Conservation (phyloP, 2,329 filamentous ascomycete genomes). For the Colletotrichum paranaense region DNA sequence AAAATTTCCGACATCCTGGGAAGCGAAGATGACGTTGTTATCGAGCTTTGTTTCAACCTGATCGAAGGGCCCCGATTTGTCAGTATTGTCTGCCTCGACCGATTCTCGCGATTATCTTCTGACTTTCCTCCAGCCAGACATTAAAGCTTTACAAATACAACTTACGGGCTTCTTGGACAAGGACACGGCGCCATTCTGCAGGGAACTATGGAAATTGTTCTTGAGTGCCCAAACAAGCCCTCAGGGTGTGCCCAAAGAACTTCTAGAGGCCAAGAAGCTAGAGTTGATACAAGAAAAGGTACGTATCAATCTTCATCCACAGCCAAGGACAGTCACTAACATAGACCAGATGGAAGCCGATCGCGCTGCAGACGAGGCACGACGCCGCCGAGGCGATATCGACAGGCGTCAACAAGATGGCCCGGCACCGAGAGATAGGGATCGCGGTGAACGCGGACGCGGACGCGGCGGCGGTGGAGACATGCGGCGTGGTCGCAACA, state of each 20-base stretch:
- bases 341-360: slow-evolving; percentile 80
- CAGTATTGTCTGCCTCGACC: slow-evolving; percentile 49
- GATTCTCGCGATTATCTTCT: slow-evolving; percentile 8
- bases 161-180: slow-evolving; percentile 96
- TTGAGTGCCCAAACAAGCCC: slow-evolving; percentile 90
- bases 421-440: slow-evolving; percentile 74
- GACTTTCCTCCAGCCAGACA: slow-evolving; percentile 78
- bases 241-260: slow-evolving; percentile 92
- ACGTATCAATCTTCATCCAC: slow-evolving; percentile 30
- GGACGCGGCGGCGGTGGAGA: slow-evolving; percentile 57
- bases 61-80: slow-evolving; percentile 83
- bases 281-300: slow-evolving; percentile 97
- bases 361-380: slow-evolving; percentile 80
- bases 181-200: slow-evolving; percentile 89
- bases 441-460: slow-evolving; percentile 65
- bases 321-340: slow-evolving; percentile 16
- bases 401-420: slow-evolving; percentile 78
- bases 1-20: slow-evolving; percentile 89
- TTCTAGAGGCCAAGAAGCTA: slow-evolving; percentile 94
- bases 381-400: slow-evolving; percentile 77
- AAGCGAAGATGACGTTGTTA: slow-evolving; percentile 96
- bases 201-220: slow-evolving; percentile 92
- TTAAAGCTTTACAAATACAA: slow-evolving; percentile 94
- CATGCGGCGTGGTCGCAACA: slow-evolving; percentile 64
- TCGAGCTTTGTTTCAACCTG: slow-evolving; percentile 80